These are phyloP conservation scores for Teunomyces gatunensis DNA, from an alignment of 805 yeast species.

Conservation along the genomic window DNA sequence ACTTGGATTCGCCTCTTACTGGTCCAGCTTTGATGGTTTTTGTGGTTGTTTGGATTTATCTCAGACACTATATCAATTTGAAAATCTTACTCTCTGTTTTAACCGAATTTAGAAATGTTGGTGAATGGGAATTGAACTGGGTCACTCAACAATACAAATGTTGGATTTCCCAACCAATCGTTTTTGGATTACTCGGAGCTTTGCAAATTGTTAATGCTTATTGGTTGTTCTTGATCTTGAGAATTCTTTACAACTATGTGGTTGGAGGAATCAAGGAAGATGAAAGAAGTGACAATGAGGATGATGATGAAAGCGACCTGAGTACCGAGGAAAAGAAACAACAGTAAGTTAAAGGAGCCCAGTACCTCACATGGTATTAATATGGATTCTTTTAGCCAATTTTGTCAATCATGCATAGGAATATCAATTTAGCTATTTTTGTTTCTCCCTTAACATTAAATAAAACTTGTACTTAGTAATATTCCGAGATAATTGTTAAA, in stretches of 20 bases:
- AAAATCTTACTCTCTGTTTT: constrained; percentile 78
- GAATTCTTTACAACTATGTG: constrained; percentile 70
- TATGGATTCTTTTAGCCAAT: neutral
- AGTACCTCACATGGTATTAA: neutral
- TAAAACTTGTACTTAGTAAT: neutral
- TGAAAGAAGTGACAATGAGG: constrained; percentile 86
- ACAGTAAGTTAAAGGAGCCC: constrained; percentile 3
- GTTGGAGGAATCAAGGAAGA: constrained; percentile 63
- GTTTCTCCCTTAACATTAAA: neutral
- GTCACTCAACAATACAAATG: constrained; percentile 93
- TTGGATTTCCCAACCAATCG: constrained; percentile 90
- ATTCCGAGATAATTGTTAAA: neutral
- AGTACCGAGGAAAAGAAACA: constrained; percentile 14
- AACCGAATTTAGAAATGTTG: constrained; percentile 84
- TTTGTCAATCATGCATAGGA: neutral
- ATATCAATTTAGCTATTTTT: neutral
- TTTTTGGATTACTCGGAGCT: constrained; percentile 71
- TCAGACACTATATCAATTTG: constrained; percentile 83
- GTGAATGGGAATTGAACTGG: constrained; percentile 78
- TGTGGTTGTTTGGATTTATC: constrained; percentile 74
- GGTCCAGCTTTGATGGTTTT: constrained; percentile 70
- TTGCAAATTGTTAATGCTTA: constrained; percentile 82
- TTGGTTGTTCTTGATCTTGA: constrained; percentile 81
- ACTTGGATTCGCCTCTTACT: constrained; percentile 64
- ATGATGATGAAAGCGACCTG: constrained; percentile 35